Conservation (phyloP, 2,329 filamentous ascomycete genomes). For the Xylariaceae sp. region DNA sequence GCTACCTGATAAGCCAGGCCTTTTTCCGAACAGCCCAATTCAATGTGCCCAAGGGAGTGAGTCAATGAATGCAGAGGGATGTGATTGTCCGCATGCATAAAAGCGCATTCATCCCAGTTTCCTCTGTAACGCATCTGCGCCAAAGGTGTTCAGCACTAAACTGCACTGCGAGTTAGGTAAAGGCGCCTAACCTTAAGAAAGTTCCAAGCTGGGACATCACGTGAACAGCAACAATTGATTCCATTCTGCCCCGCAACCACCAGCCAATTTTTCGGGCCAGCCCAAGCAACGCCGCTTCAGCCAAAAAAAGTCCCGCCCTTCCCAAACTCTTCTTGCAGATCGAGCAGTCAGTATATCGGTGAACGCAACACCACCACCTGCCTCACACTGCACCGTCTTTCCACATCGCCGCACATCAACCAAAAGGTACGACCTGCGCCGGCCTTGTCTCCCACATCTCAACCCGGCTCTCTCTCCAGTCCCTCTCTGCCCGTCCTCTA, state of each 20-base stretch:
- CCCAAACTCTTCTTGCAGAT: constrained; percentile 23
- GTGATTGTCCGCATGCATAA: no score
- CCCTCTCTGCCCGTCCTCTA: neutral
- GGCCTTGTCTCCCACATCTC: neutral
- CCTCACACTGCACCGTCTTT: constrained; percentile 2
- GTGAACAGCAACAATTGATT: neutral
- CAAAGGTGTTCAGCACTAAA: no score
- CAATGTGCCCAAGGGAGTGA: no score
- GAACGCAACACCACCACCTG: constrained; percentile 20
- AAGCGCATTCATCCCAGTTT: no score
- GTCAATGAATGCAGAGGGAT: no score
- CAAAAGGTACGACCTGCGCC: neutral
- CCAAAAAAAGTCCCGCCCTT: constrained; percentile 22
- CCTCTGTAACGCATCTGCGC: no score
- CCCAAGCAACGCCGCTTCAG: constrained; percentile 22
- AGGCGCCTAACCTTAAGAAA: no score
- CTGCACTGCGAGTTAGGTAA: no score
- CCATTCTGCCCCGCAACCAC: constrained; percentile 27
- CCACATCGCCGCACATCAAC: constrained; percentile 7
- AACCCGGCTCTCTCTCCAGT: neutral
- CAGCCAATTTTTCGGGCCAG: constrained; percentile 27
- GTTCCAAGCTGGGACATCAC: neutral
- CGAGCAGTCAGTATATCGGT: constrained; percentile 22
- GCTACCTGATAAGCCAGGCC: no score
- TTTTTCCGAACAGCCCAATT: no score